Conservation (phyloP, 768 basidiomycete genomes). For the Pluteus cervinus region DNA sequence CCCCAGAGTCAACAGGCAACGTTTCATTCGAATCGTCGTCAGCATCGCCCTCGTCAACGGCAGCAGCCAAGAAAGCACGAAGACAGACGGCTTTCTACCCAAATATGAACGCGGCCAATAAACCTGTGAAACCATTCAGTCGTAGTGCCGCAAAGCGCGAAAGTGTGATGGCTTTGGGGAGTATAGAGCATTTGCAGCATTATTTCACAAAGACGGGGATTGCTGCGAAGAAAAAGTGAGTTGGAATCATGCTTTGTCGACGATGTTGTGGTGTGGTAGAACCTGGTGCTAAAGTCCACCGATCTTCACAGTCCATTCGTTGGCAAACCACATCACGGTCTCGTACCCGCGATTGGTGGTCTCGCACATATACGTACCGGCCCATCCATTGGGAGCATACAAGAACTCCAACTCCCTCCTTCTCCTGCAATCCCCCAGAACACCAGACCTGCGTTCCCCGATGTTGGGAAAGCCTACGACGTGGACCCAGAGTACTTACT, state of each 20-base stretch:
- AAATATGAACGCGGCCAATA: constrained; percentile 62
- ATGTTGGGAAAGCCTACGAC: constrained; percentile 59
- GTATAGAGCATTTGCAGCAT: constrained; percentile 92
- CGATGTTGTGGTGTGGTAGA: constrained; percentile 1
- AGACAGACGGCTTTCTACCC: constrained; percentile 78
- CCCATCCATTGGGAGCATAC: constrained; percentile 34
- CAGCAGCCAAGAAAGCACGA: constrained; percentile 42
- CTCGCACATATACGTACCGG: constrained; percentile 36
- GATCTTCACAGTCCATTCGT: constrained; percentile 23
- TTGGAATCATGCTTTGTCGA: constrained; percentile 12
- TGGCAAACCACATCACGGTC: constrained; percentile 52
- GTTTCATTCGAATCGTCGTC: constrained; percentile 15
- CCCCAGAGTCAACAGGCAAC: constrained; percentile 55
- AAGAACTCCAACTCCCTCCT: constrained; percentile 62
- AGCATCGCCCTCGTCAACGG: constrained; percentile 16
- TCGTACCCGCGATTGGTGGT: constrained; percentile 76
- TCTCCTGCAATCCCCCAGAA: constrained; percentile 53
- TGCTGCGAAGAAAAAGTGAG: constrained; percentile 66
- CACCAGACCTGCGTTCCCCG: constrained; percentile 38
- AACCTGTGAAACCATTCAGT: constrained; percentile 80
- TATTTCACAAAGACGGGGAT: constrained; percentile 91
- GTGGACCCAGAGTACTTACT: constrained; percentile 74
- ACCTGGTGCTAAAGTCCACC: constrained; percentile 7
- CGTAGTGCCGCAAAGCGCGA: constrained; percentile 89
- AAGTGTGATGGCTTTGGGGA: constrained; percentile 91